Conservation (phyloP, 768 basidiomycete genomes). For the Termitomyces heimii region DNA sequence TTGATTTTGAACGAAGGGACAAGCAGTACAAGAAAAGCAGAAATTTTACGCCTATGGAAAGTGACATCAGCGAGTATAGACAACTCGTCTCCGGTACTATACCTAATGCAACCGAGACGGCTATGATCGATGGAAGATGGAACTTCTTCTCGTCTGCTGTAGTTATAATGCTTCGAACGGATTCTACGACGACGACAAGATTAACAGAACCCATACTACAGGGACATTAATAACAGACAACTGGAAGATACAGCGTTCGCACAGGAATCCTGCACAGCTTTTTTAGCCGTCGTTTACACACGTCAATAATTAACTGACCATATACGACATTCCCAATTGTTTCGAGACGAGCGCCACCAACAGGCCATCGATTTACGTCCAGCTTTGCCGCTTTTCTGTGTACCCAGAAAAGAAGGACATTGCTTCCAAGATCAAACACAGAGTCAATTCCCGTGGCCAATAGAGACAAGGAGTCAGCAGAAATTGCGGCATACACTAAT, state of each 20-base stretch:
- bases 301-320: constrained; percentile 33
- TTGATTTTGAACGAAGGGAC: constrained; percentile 71
- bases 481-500: constrained; percentile 87
- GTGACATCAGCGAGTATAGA: background rate
- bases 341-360: constrained; percentile 84
- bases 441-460: constrained; percentile 90
- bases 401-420: constrained; percentile 73
- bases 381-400: constrained; percentile 67
- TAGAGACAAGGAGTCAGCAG: constrained; percentile 76
- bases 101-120: constrained; percentile 83
- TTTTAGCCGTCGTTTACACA: background rate
- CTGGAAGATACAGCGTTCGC: background rate
- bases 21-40: constrained; percentile 84
- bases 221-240: background rate
- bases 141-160: constrained; percentile 52
- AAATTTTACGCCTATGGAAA: constrained; percentile 66
- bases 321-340: constrained; percentile 88
- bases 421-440: constrained; percentile 79
- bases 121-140: constrained; percentile 76
- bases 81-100: constrained; percentile 12
- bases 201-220: constrained; percentile 88
- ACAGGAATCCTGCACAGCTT: constrained; percentile 41
- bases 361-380: constrained; percentile 87
- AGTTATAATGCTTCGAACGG: constrained; percentile 62
- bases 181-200: constrained; percentile 86